Base-by-base conservation (phyloP, 2,329 filamentous ascomycete genomes). In the Pestalotiopsis sp. region DNA sequence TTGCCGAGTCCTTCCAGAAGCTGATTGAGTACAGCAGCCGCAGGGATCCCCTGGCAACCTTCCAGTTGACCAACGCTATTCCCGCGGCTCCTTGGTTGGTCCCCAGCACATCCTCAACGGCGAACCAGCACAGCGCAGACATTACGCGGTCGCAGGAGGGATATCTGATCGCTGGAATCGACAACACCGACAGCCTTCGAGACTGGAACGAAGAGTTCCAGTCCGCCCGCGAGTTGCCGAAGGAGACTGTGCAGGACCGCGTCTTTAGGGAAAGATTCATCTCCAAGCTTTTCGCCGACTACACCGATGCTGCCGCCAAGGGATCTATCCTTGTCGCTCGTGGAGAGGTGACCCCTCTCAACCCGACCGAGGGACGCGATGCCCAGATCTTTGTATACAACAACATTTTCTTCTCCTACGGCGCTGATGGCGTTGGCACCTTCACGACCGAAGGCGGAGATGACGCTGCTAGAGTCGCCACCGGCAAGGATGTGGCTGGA, bases 121-220 rank as follows among this genome's bases (percentile, higher is more conserved):
- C 90, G 71, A 90, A 87, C 76, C 84, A 89, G 69, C 96, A 99
- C 79, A 89, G 92, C 75, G 80, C 95, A 27, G 96, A 99, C 79
- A 88, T 94, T 71, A 93, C 95, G 25, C 90, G 97, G 67, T 93
- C 95, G 25, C 96, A 99, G 82, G 96, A 99, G 84, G 93, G 92
- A 63, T 98, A 93, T 78, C 85, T 99, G 70, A 90, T 98, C 70
- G 89, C 93, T 23, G 97, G 97, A 38, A 91, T 95, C 31, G 96
- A 99, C 77, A 97, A 95, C 78, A 93, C 94, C 0, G 96, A 99
- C 78, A 97, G 94, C 4, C 85, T 99, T 71, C 90, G 96, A 69
- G 96, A 99, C 80, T 99, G 97, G 95, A 99, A 99, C 75, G 96
- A 99, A 80, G 96, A 99, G 78, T 97, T 99, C 78, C 96, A 99